These are phyloP conservation scores for Stramenopiles sp. DNA, from an alignment of 352 stramenopile species.

Conservation along the genomic window DNA sequence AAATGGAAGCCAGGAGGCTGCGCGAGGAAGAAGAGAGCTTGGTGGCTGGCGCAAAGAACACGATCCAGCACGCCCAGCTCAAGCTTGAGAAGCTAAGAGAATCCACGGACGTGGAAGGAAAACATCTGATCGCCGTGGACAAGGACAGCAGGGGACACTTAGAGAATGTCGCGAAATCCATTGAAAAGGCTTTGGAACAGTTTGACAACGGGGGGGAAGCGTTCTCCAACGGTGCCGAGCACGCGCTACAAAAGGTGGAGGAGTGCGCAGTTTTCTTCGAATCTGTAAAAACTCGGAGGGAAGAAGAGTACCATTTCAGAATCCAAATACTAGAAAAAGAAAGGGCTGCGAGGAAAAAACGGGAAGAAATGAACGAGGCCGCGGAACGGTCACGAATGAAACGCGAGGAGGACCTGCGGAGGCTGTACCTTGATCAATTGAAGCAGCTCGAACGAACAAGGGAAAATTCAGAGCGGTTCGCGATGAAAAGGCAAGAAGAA, in stretches of 20 bases:
- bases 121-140: background rate
- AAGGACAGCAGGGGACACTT: background rate
- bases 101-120: background rate
- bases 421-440: background rate
- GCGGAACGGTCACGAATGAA: background rate
- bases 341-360: background rate
- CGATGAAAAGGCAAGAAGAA: constrained; percentile 6
- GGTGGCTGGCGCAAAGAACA: background rate
- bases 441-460: background rate
- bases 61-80: background rate
- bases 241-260: background rate
- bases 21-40: background rate
- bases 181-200: background rate
- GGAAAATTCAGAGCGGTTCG: background rate
- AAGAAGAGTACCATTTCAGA: background rate
- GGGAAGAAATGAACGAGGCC: background rate
- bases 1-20: background rate
- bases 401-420: background rate
- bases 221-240: background rate
- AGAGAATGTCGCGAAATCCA: background rate
- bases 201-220: background rate
- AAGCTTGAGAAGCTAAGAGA: background rate
- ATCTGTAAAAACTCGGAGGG: background rate
- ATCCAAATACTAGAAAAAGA: background rate
- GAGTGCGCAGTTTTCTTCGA: background rate